Percentiles rank a stretch among this genome's conserved stretches.
Evolutionary conservation across 331 rosid species (phyloP).

Genomic region (Saraca asoca): DNA sequence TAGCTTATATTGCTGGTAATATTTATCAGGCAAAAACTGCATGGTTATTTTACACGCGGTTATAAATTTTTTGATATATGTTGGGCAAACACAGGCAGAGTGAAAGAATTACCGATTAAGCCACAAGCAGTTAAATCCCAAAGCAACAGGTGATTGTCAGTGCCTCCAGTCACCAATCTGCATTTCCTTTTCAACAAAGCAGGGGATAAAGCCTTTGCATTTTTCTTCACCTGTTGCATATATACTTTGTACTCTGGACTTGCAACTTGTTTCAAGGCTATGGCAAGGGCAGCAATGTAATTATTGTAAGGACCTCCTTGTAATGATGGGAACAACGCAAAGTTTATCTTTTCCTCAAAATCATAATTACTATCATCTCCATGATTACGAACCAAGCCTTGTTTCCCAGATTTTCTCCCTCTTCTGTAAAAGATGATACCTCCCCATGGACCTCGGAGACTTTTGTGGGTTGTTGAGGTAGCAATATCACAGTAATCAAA

Average conservation of each 20-base stretch:
- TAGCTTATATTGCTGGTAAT: too few species aligned
- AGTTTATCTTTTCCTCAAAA: conserved; percentile 76
- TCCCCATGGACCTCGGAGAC: conserved; percentile 83
- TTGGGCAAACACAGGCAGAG: neutral
- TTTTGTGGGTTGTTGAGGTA: conserved; percentile 91
- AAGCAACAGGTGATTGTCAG: conserved; percentile 81
- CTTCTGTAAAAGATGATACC: conserved; percentile 74
- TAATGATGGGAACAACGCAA: conserved; percentile 66
- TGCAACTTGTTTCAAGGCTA: conserved; percentile 80
- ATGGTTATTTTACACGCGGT: conserved; percentile 4
- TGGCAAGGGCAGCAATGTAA: conserved; percentile 77
- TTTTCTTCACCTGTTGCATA: conserved; percentile 76
- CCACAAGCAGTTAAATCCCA: conserved; percentile 81
- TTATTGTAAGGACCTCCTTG: conserved; percentile 93
- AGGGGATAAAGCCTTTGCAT: conserved; percentile 73
- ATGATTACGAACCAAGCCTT: conserved; percentile 42
- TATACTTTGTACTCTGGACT: conserved; percentile 69
- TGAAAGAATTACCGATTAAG: conserved; percentile 51
- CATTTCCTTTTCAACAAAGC: conserved; percentile 75
- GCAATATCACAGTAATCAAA: conserved; percentile 75
- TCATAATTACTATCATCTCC: conserved; percentile 57
- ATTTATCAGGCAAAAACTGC: neutral
- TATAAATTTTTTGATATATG: neutral
- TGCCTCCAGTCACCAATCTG: conserved; percentile 80
- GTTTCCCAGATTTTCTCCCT: conserved; percentile 60